Evolutionary conservation across 805 yeast species (phyloP).

Genomic region (Metschnikowia sp.): DNA sequence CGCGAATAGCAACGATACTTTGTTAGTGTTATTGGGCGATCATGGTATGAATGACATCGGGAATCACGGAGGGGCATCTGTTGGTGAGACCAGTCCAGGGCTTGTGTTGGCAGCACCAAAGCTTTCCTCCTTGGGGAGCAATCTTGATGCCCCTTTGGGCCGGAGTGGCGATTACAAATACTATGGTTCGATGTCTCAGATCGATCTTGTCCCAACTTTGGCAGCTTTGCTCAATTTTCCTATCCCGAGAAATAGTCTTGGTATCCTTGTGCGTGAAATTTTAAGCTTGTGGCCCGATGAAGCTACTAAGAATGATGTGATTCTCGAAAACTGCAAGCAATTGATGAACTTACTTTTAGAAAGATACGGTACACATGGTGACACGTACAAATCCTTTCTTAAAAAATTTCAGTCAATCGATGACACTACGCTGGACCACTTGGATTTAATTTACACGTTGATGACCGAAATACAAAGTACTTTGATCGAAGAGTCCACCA

Average conservation of each 20-base stretch:
- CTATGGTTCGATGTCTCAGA: constrained; percentile 54
- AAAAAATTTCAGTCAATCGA: constrained; percentile 9
- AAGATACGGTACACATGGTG: constrained; percentile 24
- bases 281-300: constrained; percentile 47
- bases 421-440: not conserved
- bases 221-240: constrained; percentile 59
- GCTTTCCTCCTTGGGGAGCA: constrained; percentile 30
- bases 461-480: constrained; percentile 47
- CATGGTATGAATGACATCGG: constrained; percentile 97
- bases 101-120: constrained; percentile 65
- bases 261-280: constrained; percentile 60
- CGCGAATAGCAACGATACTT: constrained; percentile 37
- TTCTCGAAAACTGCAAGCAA: constrained; percentile 59
- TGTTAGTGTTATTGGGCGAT: constrained; percentile 81
- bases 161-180: constrained; percentile 48
- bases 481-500: constrained; percentile 62
- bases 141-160: constrained; percentile 35
- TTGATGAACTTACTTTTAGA: constrained; percentile 46
- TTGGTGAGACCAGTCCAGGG: constrained; percentile 90
- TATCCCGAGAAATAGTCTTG: constrained; percentile 71
- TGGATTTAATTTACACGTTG: constrained; percentile 27
- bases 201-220: constrained; percentile 71
- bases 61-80: constrained; percentile 93
- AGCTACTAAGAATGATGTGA: constrained; percentile 30
- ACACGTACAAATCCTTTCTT: constrained; percentile 12